Evolutionary conservation across 2,329 filamentous ascomycete genomes (phyloP).

Genomic region (Penicillium sp.): DNA sequence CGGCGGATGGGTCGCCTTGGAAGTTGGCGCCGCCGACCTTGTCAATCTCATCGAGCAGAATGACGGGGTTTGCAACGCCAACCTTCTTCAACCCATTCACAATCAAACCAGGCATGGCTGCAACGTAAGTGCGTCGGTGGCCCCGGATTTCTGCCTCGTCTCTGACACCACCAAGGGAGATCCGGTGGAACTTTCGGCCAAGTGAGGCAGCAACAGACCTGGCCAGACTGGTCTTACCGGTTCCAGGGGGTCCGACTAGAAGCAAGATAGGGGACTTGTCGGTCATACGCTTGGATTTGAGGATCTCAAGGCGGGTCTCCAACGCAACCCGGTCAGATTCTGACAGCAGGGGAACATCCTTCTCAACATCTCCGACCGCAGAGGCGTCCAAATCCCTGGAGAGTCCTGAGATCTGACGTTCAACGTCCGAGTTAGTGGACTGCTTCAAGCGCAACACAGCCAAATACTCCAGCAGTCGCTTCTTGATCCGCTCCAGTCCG

Average conservation of each 20-base stretch:
- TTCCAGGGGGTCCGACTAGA: conserved; percentile 87
- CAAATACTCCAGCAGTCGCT: conserved; percentile 88
- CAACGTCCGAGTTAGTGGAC: conserved; percentile 77
- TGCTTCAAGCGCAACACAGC: conserved; percentile 96
- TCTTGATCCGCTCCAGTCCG: conserved; percentile 95
- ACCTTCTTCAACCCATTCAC: conserved; percentile 94
- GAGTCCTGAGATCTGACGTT: conserved; percentile 65
- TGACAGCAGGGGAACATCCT: conserved; percentile 54
- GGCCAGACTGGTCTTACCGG: conserved; percentile 92
- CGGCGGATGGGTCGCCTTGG: conserved; percentile 92
- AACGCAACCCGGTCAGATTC: conserved; percentile 46
- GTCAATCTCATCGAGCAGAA: conserved; percentile 96
- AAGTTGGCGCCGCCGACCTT: conserved; percentile 89
- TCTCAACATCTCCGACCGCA: conserved; percentile 48
- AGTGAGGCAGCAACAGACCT: conserved; percentile 89
- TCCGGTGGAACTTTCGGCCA: conserved; percentile 92
- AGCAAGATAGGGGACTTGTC: conserved; percentile 96
- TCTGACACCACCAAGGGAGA: conserved; percentile 90
- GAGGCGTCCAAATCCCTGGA: conserved; percentile 47
- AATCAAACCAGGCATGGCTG: conserved; percentile 96
- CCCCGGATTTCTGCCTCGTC: conserved; percentile 97
- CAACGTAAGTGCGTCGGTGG: conserved; percentile 92
- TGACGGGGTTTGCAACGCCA: conserved; percentile 90
- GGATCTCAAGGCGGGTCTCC: conserved; percentile 66
- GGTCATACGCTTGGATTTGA: conserved; percentile 78